Evolutionary conservation across 495 filamentous ascomycete species (phyloP), one percentile per base, ranked within the genome.

Genomic region (Penicillium canariense): DNA sequence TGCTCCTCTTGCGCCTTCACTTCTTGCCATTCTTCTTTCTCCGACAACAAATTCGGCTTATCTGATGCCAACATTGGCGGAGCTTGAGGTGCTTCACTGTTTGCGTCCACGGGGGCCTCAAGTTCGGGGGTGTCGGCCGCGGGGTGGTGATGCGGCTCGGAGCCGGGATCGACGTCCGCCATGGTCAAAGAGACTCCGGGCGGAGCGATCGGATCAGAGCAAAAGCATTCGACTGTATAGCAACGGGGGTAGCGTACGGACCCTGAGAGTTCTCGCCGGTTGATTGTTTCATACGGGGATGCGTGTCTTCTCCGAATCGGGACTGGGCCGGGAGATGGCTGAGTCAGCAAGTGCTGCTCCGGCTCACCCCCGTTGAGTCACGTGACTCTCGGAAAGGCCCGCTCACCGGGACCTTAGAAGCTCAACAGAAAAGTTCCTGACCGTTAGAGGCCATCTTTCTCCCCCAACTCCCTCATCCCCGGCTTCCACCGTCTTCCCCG

Each of bases 351-450:
- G 32, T 42, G 38, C 9, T 28, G 27, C 14, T 40, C 25, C 25
- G 3, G 6, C 14, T 26, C 26, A 15, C 34, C n/a, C 43, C 26
- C 30, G 43, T 46, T 46, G 43, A 45, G 44, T 65, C 52, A 71
- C 56, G 31, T 70, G 61, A 65, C 18, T 52, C 18, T 52, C 42
- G 60, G 61, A 48, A 56, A 36, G 59, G 60, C 59, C 61, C 63
- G 51, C 50, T 61, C 61, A 54, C 56, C 50, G 54, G 63, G 61
- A 56, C 48, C 60, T 62, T 49, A 55, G 56, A 58, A 68, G 64
- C 73, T 72, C 70, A 76, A 77, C 71, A 73, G 69, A 74, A 77
- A 77, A 73, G 67, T 75, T 75, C 67, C 66, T 62, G 39, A 45
- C 54, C 28, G 39, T 45, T 54, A 66, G 49, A 64, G 55, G 42